Evolutionary conservation across 2,329 filamentous ascomycete species (phyloP).

Genomic region (Claviceps digitariae): DNA sequence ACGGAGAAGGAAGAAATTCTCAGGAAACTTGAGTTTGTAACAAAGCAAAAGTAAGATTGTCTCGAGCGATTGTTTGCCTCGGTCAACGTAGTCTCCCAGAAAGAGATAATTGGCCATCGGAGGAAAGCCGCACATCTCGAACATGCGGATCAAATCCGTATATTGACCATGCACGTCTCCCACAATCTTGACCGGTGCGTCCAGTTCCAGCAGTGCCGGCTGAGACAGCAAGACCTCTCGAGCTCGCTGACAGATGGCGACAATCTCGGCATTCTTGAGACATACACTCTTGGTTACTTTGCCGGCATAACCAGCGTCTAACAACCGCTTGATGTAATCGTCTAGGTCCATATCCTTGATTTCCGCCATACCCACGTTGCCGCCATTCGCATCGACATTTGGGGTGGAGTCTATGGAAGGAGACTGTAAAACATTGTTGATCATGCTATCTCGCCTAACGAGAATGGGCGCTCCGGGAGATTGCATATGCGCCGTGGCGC

Average conservation of each 20-base stretch:
- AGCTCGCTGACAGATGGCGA: conserved; percentile 78
- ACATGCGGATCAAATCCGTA: conserved; percentile 89
- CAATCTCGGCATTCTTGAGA: conserved; percentile 94
- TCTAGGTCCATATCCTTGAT: conserved; percentile 90
- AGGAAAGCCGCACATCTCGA: conserved; percentile 97
- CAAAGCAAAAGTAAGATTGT: conserved; percentile 85
- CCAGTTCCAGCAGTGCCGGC: conserved; percentile 79
- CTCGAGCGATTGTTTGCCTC: conserved; percentile 89
- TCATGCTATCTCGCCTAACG: conserved; percentile 60
- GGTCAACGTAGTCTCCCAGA: conserved; percentile 90
- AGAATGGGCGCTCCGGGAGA: conserved; percentile 82
- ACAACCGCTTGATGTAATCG: conserved; percentile 87
- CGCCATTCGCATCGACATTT: conserved; percentile 28
- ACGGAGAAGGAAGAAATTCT: conserved; percentile 91
- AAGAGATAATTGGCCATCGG: conserved; percentile 88
- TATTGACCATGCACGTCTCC: conserved; percentile 96
- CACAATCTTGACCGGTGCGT: conserved; percentile 94
- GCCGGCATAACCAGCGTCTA: conserved; percentile 89
- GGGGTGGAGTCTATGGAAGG: conserved; percentile 28
- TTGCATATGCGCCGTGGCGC: conserved; percentile 43
- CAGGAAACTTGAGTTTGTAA: conserved; percentile 94
- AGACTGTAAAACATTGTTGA: conserved; percentile 46
- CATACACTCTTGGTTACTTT: conserved; percentile 98
- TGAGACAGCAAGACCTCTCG: conserved; percentile 84
- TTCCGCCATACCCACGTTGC: conserved; percentile 68